A percentile compares a stretch with the other conserved stretches of the same genome.
Conservation (phyloP, 108 stramenopile genomes). For the Fragilaria radians region DNA sequence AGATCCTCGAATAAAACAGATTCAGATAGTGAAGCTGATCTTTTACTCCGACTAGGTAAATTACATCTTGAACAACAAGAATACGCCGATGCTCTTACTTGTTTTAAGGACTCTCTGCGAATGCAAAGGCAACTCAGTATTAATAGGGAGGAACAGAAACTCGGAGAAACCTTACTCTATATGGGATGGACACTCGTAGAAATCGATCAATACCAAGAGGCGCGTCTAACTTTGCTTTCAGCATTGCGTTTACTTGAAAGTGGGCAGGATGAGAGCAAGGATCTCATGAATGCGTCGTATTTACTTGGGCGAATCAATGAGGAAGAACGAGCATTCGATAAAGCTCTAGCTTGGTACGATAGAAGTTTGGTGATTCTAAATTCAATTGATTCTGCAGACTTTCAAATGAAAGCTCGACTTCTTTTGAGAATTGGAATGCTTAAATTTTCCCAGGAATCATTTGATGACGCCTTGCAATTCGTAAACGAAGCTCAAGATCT, state of each 20-base stretch:
- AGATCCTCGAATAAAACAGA: slow-evolving; percentile 15
- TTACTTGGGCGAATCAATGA: background rate
- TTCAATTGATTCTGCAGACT: background rate
- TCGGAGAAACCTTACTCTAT: slow-evolving; percentile 40
- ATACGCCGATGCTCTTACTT: slow-evolving; percentile 24
- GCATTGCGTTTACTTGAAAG: background rate
- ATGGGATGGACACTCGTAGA: slow-evolving; percentile 33
- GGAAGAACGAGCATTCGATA: slow-evolving; percentile 7
- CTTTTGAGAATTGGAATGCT: background rate
- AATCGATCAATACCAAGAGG: slow-evolving; percentile 24
- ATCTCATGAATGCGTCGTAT: background rate
- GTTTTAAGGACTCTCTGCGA: slow-evolving; percentile 24
- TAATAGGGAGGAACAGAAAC: slow-evolving; percentile 11
- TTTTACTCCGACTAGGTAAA: slow-evolving; percentile 33
- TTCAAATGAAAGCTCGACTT: background rate
- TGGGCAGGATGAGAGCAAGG: background rate
- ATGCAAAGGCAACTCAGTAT: slow-evolving; percentile 17
- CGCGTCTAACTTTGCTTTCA: background rate
- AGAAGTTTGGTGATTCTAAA: slow-evolving; percentile 21
- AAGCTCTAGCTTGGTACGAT: slow-evolving; percentile 33
- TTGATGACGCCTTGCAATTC: slow-evolving; percentile 5
- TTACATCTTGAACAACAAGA: slow-evolving; percentile 36
- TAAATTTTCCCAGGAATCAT: background rate
- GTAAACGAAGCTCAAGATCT: slow-evolving; percentile 34
- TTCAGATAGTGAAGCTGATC: slow-evolving; percentile 24